Conservation (phyloP, 73 alveolate genomes). For the Stentor coeruleus region DNA sequence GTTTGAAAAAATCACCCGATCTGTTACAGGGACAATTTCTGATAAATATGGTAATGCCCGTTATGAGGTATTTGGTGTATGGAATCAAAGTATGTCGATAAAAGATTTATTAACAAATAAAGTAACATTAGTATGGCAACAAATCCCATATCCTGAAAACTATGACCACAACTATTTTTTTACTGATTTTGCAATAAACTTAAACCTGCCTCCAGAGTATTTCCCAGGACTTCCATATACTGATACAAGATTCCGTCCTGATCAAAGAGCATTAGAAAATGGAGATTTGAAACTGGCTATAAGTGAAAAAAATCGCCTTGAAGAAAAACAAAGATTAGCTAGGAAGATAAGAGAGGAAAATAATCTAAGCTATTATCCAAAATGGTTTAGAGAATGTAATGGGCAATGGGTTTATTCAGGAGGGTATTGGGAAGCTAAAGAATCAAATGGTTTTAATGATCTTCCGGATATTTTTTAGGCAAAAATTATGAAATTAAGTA, state of each 20-base stretch:
- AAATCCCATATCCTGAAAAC: conserved; percentile 74
- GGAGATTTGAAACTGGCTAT: conserved; percentile 84
- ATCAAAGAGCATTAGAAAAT: conserved; percentile 84
- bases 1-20: conserved; percentile 62
- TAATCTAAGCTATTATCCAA: conserved; percentile 62
- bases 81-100: conserved; percentile 74
- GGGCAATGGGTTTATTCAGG: conserved; percentile 65
- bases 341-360: conserved; percentile 69
- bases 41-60: conserved; percentile 58
- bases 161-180: conserved; percentile 65
- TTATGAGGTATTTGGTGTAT: conserved; percentile 72
- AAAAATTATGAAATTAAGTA: no score
- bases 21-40: conserved; percentile 75
- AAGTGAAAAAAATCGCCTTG: conserved; percentile 79
- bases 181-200: conserved; percentile 73
- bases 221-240: conserved; percentile 74
- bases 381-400: conserved; percentile 63
- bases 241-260: conserved; percentile 93
- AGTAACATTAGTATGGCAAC: conserved; percentile 58
- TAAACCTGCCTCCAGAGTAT: conserved; percentile 71
- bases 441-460: not conserved
- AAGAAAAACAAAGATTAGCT: conserved; percentile 84
- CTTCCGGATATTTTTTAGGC: conserved; percentile 24
- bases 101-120: conserved; percentile 44
- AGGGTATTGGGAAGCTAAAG: conserved; percentile 55